Conservation (phyloP, 1,284 basidiomycete species). For the Sporisorium reilianum region DNA sequence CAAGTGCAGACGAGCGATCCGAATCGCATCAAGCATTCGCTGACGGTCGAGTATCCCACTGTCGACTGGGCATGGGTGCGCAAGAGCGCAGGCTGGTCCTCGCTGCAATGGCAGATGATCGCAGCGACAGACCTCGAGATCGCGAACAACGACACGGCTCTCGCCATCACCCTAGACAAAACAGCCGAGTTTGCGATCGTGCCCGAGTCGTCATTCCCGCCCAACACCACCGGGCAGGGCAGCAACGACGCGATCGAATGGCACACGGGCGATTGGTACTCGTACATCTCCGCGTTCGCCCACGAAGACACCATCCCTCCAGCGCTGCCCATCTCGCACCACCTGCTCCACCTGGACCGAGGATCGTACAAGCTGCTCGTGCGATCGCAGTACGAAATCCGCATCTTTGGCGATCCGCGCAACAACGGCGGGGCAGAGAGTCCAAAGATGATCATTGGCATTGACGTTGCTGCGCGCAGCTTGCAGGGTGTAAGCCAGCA, state of each 20-base stretch:
- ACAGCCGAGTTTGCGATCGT: conserved; percentile 48
- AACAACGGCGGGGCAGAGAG: conserved; percentile 14
- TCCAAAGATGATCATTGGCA: conserved; percentile 37
- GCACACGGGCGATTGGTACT: conserved; percentile 56
- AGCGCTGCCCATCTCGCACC: conserved; percentile 24
- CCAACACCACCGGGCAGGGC: neutral
- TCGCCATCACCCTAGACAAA: conserved; percentile 39
- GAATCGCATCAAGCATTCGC: conserved; percentile 18
- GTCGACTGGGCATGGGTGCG: conserved; percentile 43
- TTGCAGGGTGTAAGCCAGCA: neutral
- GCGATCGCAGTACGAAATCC: conserved; percentile 47
- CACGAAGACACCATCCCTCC: conserved; percentile 6
- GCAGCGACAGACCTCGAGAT: conserved; percentile 32
- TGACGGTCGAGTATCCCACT: conserved; percentile 28
- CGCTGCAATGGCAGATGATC: conserved; percentile 52
- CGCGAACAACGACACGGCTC: conserved; percentile 14
- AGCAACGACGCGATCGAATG: conserved; percentile 25
- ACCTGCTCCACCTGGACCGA: conserved; percentile 26
- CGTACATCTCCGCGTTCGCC: conserved; percentile 39
- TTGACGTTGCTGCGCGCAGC: conserved; percentile 27
- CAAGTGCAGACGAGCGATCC: conserved; percentile 5
- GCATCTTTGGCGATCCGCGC: conserved; percentile 51
- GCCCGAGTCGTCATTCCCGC: neutral
- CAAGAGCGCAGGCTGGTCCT: conserved; percentile 48
- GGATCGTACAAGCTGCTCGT: conserved; percentile 43